These are phyloP conservation scores for Lentinula aciculospora DNA, from an alignment of 768 basidiomycete species.

Conservation along the genomic window DNA sequence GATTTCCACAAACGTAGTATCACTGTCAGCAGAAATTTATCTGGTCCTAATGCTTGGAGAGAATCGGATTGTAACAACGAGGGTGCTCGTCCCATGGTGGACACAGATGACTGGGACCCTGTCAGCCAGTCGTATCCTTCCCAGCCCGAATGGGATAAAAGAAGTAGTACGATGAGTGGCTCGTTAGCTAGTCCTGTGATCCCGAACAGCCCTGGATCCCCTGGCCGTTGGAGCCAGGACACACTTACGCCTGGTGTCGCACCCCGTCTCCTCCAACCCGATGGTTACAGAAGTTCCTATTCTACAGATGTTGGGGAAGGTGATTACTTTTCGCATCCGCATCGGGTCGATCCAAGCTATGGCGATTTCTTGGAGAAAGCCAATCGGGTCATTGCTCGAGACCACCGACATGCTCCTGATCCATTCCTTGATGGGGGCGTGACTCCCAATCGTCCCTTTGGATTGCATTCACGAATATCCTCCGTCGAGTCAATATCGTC, in stretches of 20 bases:
- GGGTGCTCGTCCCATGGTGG: constrained; percentile 44
- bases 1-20: constrained; percentile 93
- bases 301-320: constrained; percentile 11
- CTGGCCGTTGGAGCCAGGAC: constrained; percentile 2
- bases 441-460: constrained; percentile 33
- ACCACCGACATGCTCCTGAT: constrained; percentile 74
- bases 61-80: constrained; percentile 61
- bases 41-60: constrained; percentile 75
- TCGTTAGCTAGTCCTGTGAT: constrained; percentile 21
- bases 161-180: constrained; percentile 24
- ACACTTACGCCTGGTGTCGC: background rate
- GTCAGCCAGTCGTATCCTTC: constrained; percentile 43
- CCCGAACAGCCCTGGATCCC: background rate
- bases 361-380: constrained; percentile 81
- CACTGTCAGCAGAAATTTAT: constrained; percentile 56
- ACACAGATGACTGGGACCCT: constrained; percentile 79
- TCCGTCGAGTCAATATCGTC: constrained; percentile 66
- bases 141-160: constrained; percentile 4
- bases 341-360: constrained; percentile 35
- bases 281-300: background rate
- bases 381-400: constrained; percentile 77
- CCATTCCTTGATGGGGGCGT: constrained; percentile 71
- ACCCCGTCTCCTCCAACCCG: constrained; percentile 13
- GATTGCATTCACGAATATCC: constrained; percentile 76
- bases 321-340: background rate